Percentiles rank a stretch among this genome's conserved stretches.
phyloP scores from a whole-genome alignment of 2,329 filamentous ascomycete genomes.

The Colletotrichum australisinense region DNA sequence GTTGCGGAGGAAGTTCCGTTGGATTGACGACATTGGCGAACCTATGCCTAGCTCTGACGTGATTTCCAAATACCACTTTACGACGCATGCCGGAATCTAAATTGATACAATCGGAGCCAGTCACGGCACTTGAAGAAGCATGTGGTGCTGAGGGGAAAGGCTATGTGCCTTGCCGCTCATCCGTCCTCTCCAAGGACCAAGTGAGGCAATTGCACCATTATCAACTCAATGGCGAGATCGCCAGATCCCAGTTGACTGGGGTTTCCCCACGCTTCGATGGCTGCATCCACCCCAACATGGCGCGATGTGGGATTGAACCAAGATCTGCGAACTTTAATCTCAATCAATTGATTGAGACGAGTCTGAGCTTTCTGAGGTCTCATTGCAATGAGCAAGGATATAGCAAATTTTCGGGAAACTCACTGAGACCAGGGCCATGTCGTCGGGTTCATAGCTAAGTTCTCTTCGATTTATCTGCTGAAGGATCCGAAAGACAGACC shows the following conservation, averaged over 20 bases:
- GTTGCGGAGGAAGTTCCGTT: not conserved
- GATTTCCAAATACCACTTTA: slow-evolving; percentile 17
- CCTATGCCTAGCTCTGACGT: not conserved
- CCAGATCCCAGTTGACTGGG: not conserved
- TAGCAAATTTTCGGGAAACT: not conserved
- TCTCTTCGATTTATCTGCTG: not conserved
- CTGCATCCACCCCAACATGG: slow-evolving; percentile 12
- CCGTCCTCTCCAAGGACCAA: not conserved
- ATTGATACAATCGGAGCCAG: not conserved
- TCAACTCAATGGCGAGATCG: slow-evolving; percentile 13
- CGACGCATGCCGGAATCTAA: not conserved
- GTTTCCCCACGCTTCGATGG: not conserved
- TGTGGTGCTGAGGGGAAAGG: not conserved
- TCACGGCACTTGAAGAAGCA: not conserved
- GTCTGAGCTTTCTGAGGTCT: not conserved
- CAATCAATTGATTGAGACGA: not conserved
- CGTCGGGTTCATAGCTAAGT: not conserved
- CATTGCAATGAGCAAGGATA: not conserved
- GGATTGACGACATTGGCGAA: not conserved
- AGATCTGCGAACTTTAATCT: slow-evolving; percentile 23
- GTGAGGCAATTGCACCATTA: slow-evolving; percentile 20
- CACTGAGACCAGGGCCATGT: not conserved
- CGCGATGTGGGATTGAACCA: slow-evolving; percentile 11
- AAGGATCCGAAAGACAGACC: not conserved
- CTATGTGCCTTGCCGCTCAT: not conserved